Conservation (phyloP, 768 basidiomycete genomes). For the Phanerochaete carnosa region DNA sequence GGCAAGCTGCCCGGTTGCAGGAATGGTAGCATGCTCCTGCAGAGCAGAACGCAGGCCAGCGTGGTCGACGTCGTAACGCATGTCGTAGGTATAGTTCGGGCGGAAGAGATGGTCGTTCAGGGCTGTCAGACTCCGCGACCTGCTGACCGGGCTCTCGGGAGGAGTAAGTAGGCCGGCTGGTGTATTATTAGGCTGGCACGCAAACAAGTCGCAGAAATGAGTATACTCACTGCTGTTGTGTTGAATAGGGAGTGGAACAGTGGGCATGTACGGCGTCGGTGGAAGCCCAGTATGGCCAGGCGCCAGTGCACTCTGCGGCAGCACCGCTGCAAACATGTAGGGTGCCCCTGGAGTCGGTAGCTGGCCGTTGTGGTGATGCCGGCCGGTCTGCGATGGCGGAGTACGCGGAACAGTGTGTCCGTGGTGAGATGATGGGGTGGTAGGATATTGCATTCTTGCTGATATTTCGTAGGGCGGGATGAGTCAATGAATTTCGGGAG, state of each 20-base stretch:
- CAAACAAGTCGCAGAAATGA: not conserved
- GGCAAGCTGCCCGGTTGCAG: conserved; percentile 4
- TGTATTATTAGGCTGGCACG: not conserved
- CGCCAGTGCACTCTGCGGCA: conserved; percentile 15
- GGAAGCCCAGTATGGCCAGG: conserved; percentile 3
- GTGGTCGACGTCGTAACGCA: not conserved
- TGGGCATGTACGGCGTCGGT: conserved; percentile 7
- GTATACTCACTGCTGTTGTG: not conserved
- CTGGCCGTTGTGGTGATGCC: not conserved
- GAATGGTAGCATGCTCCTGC: conserved; percentile 9
- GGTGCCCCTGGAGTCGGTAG: conserved; percentile 16
- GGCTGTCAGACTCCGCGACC: not conserved
- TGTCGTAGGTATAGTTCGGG: conserved; percentile 7
- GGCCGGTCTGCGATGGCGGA: conserved; percentile 4
- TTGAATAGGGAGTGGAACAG: conserved; percentile 1
- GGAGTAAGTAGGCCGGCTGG: conserved; percentile 7
- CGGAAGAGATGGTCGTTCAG: not conserved
- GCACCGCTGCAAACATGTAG: conserved; percentile 10
- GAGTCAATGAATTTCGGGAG: not conserved
- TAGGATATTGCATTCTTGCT: not conserved
- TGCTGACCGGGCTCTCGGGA: not conserved
- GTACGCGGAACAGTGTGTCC: not conserved
- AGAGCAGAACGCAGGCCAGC: not conserved
- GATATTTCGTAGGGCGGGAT: not conserved
- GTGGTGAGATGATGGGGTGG: conserved; percentile 1